These are phyloP conservation scores for Spirogloea muscicola DNA, from an alignment of 139 green algal genomes.

Conservation along the genomic window DNA sequence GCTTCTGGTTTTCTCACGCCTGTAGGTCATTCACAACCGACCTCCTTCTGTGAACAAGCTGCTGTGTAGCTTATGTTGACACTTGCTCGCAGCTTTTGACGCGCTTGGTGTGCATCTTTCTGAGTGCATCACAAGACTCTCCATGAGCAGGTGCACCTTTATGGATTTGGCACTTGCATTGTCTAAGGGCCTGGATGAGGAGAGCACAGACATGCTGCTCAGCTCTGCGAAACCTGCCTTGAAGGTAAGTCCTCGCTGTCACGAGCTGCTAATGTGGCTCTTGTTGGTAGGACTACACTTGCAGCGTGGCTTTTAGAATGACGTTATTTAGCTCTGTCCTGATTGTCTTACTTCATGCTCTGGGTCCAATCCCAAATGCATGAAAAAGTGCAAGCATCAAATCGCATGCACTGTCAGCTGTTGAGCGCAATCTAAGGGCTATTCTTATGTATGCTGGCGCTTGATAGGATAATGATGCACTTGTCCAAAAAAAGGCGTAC, in stretches of 20 bases:
- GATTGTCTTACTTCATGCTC: not conserved
- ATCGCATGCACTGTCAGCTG: no score
- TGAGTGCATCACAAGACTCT: no score
- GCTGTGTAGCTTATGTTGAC: no score
- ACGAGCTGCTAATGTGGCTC: not conserved
- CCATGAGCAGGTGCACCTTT: conserved; percentile 73
- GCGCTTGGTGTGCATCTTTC: no score
- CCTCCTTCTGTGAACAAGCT: not conserved
- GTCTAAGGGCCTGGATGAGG: conserved; percentile 62
- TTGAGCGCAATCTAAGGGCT: not conserved
- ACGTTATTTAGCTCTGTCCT: not conserved
- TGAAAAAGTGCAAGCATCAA: conserved; percentile 3
- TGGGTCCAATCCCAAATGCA: conserved; percentile 8
- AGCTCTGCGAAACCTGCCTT: conserved; percentile 23
- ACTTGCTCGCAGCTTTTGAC: no score
- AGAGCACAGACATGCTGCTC: conserved; percentile 63
- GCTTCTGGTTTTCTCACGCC: not conserved
- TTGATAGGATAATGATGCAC: conserved; percentile 58
- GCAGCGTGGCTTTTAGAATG: not conserved
- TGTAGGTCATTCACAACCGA: not conserved
- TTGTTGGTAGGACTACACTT: no score
- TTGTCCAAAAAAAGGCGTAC: conserved; percentile 92
- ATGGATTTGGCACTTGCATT: conserved; percentile 78
- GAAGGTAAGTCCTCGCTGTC: conserved; percentile 5
- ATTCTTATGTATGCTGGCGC: not conserved